Evolutionary conservation across 441 rosid genomes (phyloP).

Genomic region (Adansonia madagascariensis): DNA sequence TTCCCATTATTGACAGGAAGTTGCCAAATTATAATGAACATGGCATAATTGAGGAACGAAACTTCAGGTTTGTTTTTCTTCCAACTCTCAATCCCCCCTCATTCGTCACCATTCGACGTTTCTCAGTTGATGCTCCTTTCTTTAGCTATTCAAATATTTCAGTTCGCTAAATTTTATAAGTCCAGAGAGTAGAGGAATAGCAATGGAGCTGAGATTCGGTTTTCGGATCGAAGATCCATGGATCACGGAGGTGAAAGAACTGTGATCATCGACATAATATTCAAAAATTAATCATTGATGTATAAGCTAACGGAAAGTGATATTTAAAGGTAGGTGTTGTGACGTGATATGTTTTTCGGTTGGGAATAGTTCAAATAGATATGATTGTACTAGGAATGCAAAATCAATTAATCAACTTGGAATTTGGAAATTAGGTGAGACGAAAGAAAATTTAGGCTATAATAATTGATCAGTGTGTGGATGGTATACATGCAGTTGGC

Average conservation of each 20-base stretch:
- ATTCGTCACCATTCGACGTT: too few relatives aligned
- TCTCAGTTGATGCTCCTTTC: too few relatives aligned
- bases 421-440: background rate
- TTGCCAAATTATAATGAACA: background rate
- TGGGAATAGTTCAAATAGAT: background rate
- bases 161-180: background rate
- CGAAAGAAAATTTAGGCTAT: background rate
- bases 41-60: background rate
- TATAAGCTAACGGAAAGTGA: background rate
- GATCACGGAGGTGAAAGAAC: background rate
- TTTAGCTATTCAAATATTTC: too few relatives aligned
- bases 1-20: too few relatives aligned
- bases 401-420: background rate
- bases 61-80: background rate
- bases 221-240: background rate
- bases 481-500: background rate
- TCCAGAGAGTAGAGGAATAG: background rate
- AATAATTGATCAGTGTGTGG: background rate
- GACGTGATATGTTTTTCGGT: background rate
- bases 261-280: background rate
- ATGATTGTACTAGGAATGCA: background rate
- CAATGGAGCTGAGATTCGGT: background rate
- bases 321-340: background rate
- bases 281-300: background rate
- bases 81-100: background rate